These are phyloP conservation scores for Rhodotorula sp. DNA, from an alignment of 1,284 basidiomycete species.

Conservation along the genomic window DNA sequence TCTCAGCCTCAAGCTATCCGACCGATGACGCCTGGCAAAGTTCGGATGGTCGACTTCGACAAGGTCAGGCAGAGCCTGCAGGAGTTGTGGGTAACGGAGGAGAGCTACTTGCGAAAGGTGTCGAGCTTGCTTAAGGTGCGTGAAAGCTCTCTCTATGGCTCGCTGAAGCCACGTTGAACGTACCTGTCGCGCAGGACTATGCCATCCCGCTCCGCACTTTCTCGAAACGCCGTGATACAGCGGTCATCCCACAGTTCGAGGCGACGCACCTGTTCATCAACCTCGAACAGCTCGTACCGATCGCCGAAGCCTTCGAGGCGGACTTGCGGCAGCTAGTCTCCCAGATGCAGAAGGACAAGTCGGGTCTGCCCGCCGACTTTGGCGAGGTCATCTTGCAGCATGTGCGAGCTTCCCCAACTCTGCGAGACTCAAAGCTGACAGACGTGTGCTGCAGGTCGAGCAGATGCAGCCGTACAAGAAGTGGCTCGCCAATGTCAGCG, in stretches of 20 bases:
- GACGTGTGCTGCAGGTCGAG: constrained; percentile 18
- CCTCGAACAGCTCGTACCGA: constrained; percentile 35
- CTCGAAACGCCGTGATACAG: constrained; percentile 23
- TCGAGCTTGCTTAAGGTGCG: constrained; percentile 23
- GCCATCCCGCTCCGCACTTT: constrained; percentile 29
- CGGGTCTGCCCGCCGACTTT: constrained; percentile 20
- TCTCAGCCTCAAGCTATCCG: neutral
- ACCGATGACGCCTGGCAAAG: constrained; percentile 24
- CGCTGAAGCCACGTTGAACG: too few relatives aligned
- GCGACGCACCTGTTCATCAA: constrained; percentile 37
- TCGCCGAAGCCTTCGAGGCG: constrained; percentile 22
- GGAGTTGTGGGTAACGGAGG: constrained; percentile 33
- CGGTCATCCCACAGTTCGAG: constrained; percentile 27
- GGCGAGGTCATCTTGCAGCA: constrained; percentile 32
- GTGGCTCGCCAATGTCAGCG: constrained; percentile 25
- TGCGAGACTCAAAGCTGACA: neutral
- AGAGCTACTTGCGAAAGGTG: constrained; percentile 32
- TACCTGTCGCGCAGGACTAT: constrained; percentile 15
- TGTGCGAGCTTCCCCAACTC: constrained; percentile 7
- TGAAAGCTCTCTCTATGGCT: too few relatives aligned
- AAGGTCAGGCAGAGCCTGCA: constrained; percentile 25
- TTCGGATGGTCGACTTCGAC: constrained; percentile 24
- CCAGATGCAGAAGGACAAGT: constrained; percentile 5
- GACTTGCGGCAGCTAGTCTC: constrained; percentile 19
- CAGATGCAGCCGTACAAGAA: constrained; percentile 29